Base-by-base conservation (phyloP, 2,329 filamentous ascomycete species). In the Claviceps sp. region DNA sequence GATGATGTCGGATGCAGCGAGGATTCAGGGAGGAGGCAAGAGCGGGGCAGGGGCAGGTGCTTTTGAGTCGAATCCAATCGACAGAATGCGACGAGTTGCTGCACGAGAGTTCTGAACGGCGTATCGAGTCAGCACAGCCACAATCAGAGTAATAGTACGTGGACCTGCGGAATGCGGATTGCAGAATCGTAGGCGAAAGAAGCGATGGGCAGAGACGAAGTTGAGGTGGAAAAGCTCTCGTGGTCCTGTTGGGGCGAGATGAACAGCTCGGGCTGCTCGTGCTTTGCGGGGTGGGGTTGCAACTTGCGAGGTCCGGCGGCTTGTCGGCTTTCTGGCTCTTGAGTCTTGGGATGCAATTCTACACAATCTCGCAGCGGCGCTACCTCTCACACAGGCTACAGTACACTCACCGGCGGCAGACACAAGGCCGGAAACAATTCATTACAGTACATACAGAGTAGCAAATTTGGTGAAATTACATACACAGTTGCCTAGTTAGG, bases 1-100 rank as follows among this genome's bases (percentile, higher is more conserved):
- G 10, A 11, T 11, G 30, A 34, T 34, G 30, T 34, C 30, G 30
- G 10, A 34, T 34, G 30, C 30, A 34, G 30, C 10, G 30, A 34
- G 30, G 10, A 34, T 34, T 34, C 30, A 34, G 30, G 30, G 45
- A n/a, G 10, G 30, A 41, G 39, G 19, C 40, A 47, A 37, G 52
- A 50, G 52, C 52, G 52, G 52, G 52, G 52, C 48, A 43, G 52
- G 52, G 52, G 48, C 48, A 43, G 48, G 22, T 44, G 51, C 47
- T 45, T 39, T 30, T 5, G 14, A 30, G 24, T 30, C 16, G 24
- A 17, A 14, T 26, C 13, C 14, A 47, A 34, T n/a, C 26, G n/a
- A 13, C 4, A 26, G 34, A 13, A 24, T 22, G 14, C 30, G 42
- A n/a, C 26, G 40, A 50, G 40, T n/a, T 34, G 22, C 42, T 46